These are phyloP conservation scores for Scenedesmus sp. DNA, from an alignment of 163 green algal genomes.

Conservation along the genomic window DNA sequence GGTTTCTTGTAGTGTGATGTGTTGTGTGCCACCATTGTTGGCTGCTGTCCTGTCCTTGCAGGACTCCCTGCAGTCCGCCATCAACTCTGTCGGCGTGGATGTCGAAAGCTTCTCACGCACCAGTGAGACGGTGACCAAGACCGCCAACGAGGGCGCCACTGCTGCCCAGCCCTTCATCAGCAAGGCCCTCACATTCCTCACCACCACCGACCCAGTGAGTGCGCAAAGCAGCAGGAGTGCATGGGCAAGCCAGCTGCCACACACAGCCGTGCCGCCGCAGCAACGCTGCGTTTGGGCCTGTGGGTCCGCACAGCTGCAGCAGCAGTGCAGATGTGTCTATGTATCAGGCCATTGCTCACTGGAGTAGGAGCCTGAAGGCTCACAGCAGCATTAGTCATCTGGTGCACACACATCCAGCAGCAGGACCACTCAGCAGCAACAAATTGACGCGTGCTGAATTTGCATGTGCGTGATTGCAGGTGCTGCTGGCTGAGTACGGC, in stretches of 20 bases:
- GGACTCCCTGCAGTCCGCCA: constrained; percentile 57
- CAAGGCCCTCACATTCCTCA: constrained; percentile 66
- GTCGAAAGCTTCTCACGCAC: constrained; percentile 48
- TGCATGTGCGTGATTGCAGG: neutral
- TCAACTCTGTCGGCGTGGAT: constrained; percentile 64
- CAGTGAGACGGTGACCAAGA: constrained; percentile 52
- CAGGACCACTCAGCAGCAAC: too few species aligned
- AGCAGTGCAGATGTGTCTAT: neutral
- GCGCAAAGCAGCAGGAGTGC: neutral
- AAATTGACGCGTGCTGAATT: too few species aligned
- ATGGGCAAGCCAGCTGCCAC: neutral
- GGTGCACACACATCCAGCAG: neutral
- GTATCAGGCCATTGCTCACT: too few species aligned
- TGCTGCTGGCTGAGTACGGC: constrained; percentile 78
- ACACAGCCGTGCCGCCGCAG: neutral
- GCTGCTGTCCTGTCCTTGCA: constrained; percentile 2
- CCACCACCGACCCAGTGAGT: constrained; percentile 70
- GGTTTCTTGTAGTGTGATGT: neutral
- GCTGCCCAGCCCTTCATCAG: constrained; percentile 69
- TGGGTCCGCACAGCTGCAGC: neutral
- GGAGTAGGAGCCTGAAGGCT: too few species aligned
- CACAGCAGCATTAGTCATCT: neutral
- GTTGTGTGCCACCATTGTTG: neutral
- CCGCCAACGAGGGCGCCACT: constrained; percentile 58
- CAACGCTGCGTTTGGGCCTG: too few species aligned